A percentile compares a stretch with the other conserved stretches of the same genome.
Conservation (phyloP, 2,329 filamentous ascomycete genomes). For the Scedosporium boydii region DNA sequence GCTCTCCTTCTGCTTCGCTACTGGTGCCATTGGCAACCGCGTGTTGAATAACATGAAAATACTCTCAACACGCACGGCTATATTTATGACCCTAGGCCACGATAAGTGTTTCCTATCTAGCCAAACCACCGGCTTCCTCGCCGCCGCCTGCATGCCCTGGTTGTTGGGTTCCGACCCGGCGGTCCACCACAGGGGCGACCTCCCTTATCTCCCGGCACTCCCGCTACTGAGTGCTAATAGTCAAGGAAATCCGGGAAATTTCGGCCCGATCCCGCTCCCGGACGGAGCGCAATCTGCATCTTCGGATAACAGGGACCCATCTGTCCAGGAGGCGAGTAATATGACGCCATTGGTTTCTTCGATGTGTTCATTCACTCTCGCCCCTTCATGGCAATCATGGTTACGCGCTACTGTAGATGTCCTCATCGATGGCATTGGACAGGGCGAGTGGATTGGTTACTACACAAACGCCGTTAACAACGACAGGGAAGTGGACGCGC, state of each 20-base stretch:
- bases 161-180: neutral
- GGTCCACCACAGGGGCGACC: neutral
- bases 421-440: neutral
- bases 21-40: neutral
- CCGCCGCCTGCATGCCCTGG: neutral
- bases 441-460: neutral
- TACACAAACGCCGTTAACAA: neutral
- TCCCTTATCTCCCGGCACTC: neutral
- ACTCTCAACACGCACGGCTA: neutral
- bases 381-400: neutral
- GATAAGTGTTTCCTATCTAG: neutral
- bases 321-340: neutral
- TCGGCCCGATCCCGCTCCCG: neutral
- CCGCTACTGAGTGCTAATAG: neutral
- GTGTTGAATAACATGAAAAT: neutral
- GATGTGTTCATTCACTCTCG: neutral
- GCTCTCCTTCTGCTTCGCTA: neutral
- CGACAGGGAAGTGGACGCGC: neutral
- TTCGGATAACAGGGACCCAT: neutral
- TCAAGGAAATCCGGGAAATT: neutral
- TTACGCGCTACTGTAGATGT: neutral
- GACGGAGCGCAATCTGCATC: neutral
- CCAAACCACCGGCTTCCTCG: neutral
- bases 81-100: neutral
- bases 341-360: neutral